Percentiles rank a stretch among this genome's conserved stretches.
phyloP scores from a whole-genome alignment of 2,329 filamentous ascomycete genomes.

The Hypoxylon sp. region DNA sequence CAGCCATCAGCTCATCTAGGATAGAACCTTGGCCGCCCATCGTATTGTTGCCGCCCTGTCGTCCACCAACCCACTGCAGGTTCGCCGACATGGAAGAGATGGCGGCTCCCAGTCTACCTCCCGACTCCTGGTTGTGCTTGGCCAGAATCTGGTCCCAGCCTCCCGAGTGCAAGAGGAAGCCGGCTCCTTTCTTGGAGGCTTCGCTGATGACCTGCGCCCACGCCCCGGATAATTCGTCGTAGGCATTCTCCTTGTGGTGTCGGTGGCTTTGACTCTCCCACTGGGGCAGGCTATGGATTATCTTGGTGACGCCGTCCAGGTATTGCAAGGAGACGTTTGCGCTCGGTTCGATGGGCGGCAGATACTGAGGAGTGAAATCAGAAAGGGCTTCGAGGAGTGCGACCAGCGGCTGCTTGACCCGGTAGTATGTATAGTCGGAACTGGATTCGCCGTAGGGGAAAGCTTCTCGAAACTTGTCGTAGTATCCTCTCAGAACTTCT shows the following conservation, averaged over 20 bases:
- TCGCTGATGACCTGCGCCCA: constrained; percentile 93
- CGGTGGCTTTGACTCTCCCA: constrained; percentile 91
- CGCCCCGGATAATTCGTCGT: constrained; percentile 93
- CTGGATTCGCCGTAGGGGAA: constrained; percentile 87
- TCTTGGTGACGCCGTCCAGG: constrained; percentile 86
- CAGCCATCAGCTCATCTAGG: constrained; percentile 68
- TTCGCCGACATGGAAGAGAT: constrained; percentile 78
- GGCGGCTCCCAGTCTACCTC: constrained; percentile 80
- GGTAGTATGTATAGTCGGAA: constrained; percentile 94
- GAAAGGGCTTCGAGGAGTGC: constrained; percentile 87
- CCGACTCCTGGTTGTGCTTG: constrained; percentile 87
- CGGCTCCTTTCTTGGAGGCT: constrained; percentile 87
- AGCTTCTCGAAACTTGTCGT: constrained; percentile 76
- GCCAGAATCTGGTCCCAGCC: constrained; percentile 90
- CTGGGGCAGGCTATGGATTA: constrained; percentile 87
- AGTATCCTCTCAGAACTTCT: constrained; percentile 82
- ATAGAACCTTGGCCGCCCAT: constrained; percentile 62
- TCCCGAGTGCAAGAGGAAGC: constrained; percentile 86
- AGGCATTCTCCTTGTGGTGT: constrained; percentile 92
- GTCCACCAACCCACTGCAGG: constrained; percentile 78
- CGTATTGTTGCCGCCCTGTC: constrained; percentile 33
- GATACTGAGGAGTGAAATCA: constrained; percentile 95
- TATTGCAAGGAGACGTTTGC: constrained; percentile 84
- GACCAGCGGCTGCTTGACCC: constrained; percentile 81
- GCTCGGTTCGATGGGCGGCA: constrained; percentile 89